Evolutionary conservation across 164 flowering plant genomes (phyloP).

Genomic region (Magnolia officinalis): DNA sequence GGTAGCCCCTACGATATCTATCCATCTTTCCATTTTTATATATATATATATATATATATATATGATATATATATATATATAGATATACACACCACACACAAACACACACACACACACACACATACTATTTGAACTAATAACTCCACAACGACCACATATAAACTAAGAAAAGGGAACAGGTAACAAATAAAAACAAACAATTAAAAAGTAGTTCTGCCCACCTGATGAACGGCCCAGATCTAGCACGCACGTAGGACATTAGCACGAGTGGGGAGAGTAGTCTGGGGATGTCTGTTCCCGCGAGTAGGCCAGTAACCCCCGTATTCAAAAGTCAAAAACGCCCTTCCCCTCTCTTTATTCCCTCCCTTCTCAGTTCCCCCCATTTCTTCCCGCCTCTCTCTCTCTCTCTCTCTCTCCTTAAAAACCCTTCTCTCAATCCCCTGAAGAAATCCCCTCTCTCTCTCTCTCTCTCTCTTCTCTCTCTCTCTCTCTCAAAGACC

Average conservation of each 20-base stretch:
- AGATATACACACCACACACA: too few relatives aligned
- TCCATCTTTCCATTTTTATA: too few relatives aligned
- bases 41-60: too few relatives aligned
- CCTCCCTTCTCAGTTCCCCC: not conserved
- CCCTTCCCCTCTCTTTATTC: not conserved
- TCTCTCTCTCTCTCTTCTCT: not conserved
- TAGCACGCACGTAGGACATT: not conserved
- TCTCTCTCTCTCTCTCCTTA: not conserved
- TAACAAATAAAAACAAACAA: not conserved
- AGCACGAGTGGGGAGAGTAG: not conserved
- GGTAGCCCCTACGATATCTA: too few relatives aligned
- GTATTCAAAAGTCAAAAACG: not conserved
- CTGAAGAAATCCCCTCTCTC: not conserved
- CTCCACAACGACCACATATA: too few relatives aligned
- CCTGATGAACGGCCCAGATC: not conserved
- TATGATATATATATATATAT: too few relatives aligned
- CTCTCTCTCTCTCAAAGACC: not conserved
- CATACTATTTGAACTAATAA: too few relatives aligned
- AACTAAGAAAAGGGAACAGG: too few relatives aligned
- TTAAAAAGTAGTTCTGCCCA: not conserved
- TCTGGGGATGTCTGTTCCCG: not conserved
- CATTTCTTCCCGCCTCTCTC: slow-evolving; percentile 14
- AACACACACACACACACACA: too few relatives aligned
- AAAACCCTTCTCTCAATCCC: not conserved
- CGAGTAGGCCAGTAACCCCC: not conserved